Base-by-base conservation (phyloP, 2,329 filamentous ascomycete species). In the Trichophyton benhamiae region DNA sequence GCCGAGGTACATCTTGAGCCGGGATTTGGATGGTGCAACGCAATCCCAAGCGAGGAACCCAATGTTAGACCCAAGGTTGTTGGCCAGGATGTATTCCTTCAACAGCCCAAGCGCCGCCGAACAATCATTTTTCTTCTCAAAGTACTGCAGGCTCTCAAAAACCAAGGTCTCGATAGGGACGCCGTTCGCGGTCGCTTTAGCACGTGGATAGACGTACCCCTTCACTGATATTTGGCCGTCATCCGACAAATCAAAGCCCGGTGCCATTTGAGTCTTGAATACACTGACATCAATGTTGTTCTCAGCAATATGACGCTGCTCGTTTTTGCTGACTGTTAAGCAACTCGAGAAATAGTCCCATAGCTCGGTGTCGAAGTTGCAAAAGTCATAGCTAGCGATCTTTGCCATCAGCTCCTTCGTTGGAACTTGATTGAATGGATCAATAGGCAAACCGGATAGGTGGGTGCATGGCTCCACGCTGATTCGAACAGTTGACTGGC, bases 1-100 rank as follows among this genome's bases (percentile, higher is more conserved):
- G n/a, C 55, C 57, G 2, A 65, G 9, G 48, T 68, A 68, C 9
- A 68, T 49, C 48, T 68, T 68, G 36, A 68, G 62, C 7, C 67
- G 60, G 9, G 65, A 65, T 20, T 57, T 25, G 0, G 61, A 30
- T 8, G 63, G 67, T 8, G 60, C 52, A 0, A 66, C 57, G 2
- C 66, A 64, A 44, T 68, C 67, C 33, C 64, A 66, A 2, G 65
- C 63, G 42, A 68, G 38, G 36, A 62, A 65, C 1, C 8, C 22
- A 7, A 30, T 49, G n/a, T 49, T 13, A 20, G 49, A 27, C 13
- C 60, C 60, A 13, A 33, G 25, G 48, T 13, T 52, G 9, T 15
- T 15, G 1, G 15, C 38, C 4, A 57, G 8, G 15, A 60, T n/a
- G 49, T 55, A 55, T 17, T n/a, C 30, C 11, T 22, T 20, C 11